A percentile compares a stretch with the other conserved stretches of the same genome.
Evolutionary conservation across 305 asterid genomes (phyloP).

Genomic region (Coffea humblotiana): DNA sequence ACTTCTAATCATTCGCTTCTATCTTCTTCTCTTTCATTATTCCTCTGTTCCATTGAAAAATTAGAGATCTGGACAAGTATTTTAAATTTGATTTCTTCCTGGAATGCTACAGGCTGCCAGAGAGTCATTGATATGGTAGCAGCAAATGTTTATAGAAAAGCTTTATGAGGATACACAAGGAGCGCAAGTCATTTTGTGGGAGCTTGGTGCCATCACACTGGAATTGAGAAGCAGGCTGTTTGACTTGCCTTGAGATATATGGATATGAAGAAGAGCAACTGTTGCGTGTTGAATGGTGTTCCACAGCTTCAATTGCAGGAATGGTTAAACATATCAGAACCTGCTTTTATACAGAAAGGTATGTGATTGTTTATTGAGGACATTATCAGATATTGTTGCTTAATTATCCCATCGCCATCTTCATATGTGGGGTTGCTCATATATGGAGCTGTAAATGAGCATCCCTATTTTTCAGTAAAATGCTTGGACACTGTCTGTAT

Average conservation of each 20-base stretch:
- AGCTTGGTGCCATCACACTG: constrained; percentile 9
- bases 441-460: background rate
- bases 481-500: too few species aligned
- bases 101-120: constrained; percentile 70
- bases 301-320: background rate
- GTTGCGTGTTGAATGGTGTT: background rate
- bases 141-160: constrained; percentile 1
- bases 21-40: background rate
- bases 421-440: background rate
- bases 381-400: background rate
- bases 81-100: constrained; percentile 7
- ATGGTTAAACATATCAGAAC: background rate
- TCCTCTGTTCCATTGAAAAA: background rate
- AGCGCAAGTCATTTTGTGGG: constrained; percentile 17
- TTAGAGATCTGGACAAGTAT: background rate
- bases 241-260: background rate
- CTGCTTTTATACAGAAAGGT: constrained; percentile 10
- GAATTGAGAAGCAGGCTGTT: background rate
- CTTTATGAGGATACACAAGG: constrained; percentile 25
- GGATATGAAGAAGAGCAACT: background rate
- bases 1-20: background rate
- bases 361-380: background rate
- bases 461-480: background rate
- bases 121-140: constrained; percentile 64
- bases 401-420: background rate